Evolutionary conservation across 2,329 filamentous ascomycete genomes (phyloP).

Genomic region (Cercospora sp.): DNA sequence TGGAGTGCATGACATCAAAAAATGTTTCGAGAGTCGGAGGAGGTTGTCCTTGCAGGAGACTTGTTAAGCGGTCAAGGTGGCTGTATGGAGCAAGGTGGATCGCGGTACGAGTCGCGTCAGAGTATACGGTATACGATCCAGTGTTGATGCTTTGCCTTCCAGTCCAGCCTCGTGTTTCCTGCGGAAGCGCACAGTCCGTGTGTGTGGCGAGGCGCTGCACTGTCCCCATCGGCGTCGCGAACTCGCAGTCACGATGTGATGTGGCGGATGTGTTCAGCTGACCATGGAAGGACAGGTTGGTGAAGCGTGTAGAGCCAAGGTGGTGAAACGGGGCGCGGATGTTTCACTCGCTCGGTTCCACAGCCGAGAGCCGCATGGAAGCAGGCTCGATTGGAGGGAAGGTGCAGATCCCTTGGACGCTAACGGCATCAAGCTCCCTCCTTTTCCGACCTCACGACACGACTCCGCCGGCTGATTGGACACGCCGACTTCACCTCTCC

Average conservation of each 20-base stretch:
- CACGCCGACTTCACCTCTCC: slow-evolving; percentile 16
- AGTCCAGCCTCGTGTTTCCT: not conserved
- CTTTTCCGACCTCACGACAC: slow-evolving; percentile 14
- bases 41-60: not conserved
- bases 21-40: not conserved
- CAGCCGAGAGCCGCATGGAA: slow-evolving; percentile 5
- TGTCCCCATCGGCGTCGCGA: not conserved
- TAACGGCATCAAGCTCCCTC: not conserved
- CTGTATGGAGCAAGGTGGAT: slow-evolving; percentile 7
- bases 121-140: not conserved
- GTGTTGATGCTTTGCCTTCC: slow-evolving; percentile 1
- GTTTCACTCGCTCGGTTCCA: slow-evolving; percentile 1
- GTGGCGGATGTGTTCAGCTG: not conserved
- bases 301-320: not conserved
- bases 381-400: not conserved
- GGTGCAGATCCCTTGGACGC: not conserved
- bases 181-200: not conserved
- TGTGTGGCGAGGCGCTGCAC: slow-evolving; percentile 5
- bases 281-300: slow-evolving; percentile 4
- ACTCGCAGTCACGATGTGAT: not conserved
- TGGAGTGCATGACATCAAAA: slow-evolving; percentile 7
- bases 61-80: slow-evolving; percentile 1
- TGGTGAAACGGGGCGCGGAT: slow-evolving; percentile 6
- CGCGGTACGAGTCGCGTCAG: slow-evolving; percentile 6
- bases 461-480: slow-evolving; percentile 8